Evolutionary conservation across 2,329 filamentous ascomycete species (phyloP).

Genomic region (Pseudogymnoascus pannorum): DNA sequence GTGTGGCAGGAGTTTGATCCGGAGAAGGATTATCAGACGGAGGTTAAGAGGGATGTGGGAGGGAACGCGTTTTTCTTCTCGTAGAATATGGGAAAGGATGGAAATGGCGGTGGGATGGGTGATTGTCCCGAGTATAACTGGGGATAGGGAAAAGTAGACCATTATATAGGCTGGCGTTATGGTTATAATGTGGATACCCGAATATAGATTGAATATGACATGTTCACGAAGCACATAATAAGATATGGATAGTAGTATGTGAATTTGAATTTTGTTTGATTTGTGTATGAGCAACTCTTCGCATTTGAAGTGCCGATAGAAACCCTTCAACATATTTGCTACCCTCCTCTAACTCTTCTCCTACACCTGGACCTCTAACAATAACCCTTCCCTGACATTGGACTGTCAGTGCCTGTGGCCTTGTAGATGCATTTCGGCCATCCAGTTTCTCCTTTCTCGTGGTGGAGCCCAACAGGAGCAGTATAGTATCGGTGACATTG

Average conservation of each 20-base stretch:
- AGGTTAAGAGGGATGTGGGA: constrained; percentile 72
- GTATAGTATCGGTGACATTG: neutral
- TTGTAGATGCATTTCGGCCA: neutral
- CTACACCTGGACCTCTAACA: neutral
- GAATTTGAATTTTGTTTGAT: neutral
- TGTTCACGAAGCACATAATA: neutral
- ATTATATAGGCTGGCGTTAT: neutral
- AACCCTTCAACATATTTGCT: neutral
- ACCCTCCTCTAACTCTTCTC: neutral
- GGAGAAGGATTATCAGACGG: constrained; percentile 72
- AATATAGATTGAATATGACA: neutral
- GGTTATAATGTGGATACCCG: neutral
- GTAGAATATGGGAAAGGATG: constrained; percentile 21
- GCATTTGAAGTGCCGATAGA: neutral
- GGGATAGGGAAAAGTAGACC: neutral
- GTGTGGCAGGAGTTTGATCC: constrained; percentile 94
- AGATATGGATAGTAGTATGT: neutral
- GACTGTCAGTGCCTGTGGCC: neutral
- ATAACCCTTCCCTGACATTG: neutral
- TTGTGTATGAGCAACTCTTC: neutral
- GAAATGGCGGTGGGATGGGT: too few relatives aligned
- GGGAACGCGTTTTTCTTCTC: constrained; percentile 93
- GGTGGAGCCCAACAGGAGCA: neutral
- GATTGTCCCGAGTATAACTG: neutral
- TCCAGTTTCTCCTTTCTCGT: too few relatives aligned